Percentiles rank a stretch among this genome's conserved stretches.
phyloP scores from a whole-genome alignment of 129 eudicot species.

The Oenanthe sinensis region DNA sequence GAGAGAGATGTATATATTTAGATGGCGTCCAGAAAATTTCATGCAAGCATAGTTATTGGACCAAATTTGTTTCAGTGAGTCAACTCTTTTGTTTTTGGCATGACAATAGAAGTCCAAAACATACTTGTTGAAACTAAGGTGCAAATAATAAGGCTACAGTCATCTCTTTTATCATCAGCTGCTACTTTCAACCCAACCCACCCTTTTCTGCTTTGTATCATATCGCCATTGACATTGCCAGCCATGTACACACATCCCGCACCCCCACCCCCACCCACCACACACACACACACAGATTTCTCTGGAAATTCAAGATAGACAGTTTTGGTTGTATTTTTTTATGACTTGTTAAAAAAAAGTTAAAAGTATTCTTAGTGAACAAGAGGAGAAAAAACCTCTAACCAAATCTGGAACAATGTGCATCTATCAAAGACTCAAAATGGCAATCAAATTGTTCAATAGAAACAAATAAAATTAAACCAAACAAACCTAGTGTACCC shows the following conservation, averaged over 20 bases:
- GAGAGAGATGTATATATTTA: too few species aligned
- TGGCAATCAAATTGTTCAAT: background rate
- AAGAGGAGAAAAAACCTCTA: background rate
- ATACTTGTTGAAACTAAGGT: background rate
- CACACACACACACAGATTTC: background rate
- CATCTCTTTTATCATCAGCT: background rate
- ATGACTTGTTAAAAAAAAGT: too few species aligned
- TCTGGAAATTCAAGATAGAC: background rate
- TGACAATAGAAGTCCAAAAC: background rate
- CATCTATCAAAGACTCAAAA: background rate
- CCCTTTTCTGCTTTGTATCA: background rate
- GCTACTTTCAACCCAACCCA: background rate
- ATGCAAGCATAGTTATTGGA: background rate
- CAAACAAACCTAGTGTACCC: background rate
- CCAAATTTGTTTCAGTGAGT: background rate
- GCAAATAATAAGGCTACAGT: background rate
- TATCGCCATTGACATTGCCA: background rate
- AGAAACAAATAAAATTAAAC: background rate
- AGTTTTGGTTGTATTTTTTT: too few species aligned
- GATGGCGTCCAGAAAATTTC: background rate
- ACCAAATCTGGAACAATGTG: background rate
- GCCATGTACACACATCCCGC: background rate
- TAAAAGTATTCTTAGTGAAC: too few species aligned
- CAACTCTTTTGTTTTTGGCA: background rate
- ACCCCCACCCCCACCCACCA: background rate